Percentiles rank a stretch among this genome's conserved stretches.
Conservation (phyloP, 2,329 filamentous ascomycete genomes). For the Beauveria medogensis region DNA sequence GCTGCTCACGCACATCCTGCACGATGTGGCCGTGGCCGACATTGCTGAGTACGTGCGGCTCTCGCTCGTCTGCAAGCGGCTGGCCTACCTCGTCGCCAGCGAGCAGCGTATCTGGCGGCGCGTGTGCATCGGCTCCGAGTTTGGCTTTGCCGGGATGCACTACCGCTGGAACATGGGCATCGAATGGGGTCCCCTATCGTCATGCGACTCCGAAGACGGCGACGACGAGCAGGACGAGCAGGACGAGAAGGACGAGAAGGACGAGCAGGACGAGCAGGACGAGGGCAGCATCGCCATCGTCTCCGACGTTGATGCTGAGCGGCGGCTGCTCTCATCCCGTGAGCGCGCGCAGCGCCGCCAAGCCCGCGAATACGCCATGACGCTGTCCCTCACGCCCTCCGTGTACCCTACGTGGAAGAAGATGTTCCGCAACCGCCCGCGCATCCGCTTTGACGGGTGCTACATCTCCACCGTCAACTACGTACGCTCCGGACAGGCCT, state of each 20-base stretch:
- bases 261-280: conserved; percentile 14
- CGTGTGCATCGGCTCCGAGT: conserved; percentile 59
- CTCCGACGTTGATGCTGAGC: conserved; percentile 13
- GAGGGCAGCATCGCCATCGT: conserved; percentile 23
- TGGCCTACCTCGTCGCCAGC: conserved; percentile 76
- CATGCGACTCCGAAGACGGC: conserved; percentile 15
- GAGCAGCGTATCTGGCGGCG: conserved; percentile 84
- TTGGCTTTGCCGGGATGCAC: conserved; percentile 78
- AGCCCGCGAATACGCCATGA: conserved; percentile 27
- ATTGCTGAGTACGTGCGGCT: conserved; percentile 69
- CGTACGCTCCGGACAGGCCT: conserved; percentile 69
- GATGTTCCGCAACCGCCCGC: conserved; percentile 76
- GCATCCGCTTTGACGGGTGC: conserved; percentile 87
- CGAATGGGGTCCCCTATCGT: conserved; percentile 41
- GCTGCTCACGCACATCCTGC: conserved; percentile 71
- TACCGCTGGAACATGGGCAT: conserved; percentile 64
- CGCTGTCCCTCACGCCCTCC: conserved; percentile 33
- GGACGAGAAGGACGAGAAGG: conserved; percentile 15
- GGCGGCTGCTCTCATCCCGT: conserved; percentile 15
- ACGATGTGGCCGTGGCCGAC: conserved; percentile 63
- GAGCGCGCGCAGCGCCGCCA: conserved; percentile 28
- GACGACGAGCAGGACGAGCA: conserved; percentile 2
- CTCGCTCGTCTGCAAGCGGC: conserved; percentile 73
- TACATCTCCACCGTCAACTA: conserved; percentile 98
- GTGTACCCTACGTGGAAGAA: conserved; percentile 48